These are phyloP conservation scores for Fusarium coicis DNA, from an alignment of 2,329 filamentous ascomycete species.

Conservation along the genomic window DNA sequence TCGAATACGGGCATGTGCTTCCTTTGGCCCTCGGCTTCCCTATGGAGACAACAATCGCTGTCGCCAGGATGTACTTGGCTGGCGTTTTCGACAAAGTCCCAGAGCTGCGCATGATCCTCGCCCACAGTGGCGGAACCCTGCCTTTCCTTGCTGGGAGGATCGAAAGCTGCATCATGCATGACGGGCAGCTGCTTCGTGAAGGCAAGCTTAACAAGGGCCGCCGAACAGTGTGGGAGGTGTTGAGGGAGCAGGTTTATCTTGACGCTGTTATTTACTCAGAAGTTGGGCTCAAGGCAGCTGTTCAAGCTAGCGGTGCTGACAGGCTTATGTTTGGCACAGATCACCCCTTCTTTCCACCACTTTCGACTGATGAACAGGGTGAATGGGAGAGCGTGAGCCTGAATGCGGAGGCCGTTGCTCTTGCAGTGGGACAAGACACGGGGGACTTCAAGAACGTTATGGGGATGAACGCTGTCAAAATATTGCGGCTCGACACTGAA, in stretches of 20 bases:
- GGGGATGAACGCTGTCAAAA: constrained; percentile 67
- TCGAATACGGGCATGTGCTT: constrained; percentile 86
- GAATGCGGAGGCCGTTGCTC: constrained; percentile 63
- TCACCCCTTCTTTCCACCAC: constrained; percentile 86
- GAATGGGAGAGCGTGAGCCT: constrained; percentile 76
- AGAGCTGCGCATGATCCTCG: constrained; percentile 77
- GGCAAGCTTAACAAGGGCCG: constrained; percentile 63
- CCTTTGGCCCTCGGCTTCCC: constrained; percentile 89
- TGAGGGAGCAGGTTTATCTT: constrained; percentile 81
- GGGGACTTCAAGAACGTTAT: constrained; percentile 63
- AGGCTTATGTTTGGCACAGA: constrained; percentile 84
- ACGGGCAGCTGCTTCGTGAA: constrained; percentile 76
- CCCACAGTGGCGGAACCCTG: constrained; percentile 88
- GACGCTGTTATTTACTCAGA: constrained; percentile 88
- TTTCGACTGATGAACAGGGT: constrained; percentile 68
- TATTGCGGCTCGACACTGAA: constrained; percentile 54
- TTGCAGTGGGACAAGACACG: constrained; percentile 59
- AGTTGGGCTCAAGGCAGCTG: constrained; percentile 76
- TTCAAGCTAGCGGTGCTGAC: constrained; percentile 74
- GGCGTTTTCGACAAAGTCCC: constrained; percentile 84
- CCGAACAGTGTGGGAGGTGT: constrained; percentile 64
- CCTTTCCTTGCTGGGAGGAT: constrained; percentile 90
- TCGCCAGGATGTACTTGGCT: constrained; percentile 86
- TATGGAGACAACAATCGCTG: constrained; percentile 91
- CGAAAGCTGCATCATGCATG: constrained; percentile 87